Base-by-base conservation (phyloP, 2,329 filamentous ascomycete genomes). In the Trichophyton benhamiae region DNA sequence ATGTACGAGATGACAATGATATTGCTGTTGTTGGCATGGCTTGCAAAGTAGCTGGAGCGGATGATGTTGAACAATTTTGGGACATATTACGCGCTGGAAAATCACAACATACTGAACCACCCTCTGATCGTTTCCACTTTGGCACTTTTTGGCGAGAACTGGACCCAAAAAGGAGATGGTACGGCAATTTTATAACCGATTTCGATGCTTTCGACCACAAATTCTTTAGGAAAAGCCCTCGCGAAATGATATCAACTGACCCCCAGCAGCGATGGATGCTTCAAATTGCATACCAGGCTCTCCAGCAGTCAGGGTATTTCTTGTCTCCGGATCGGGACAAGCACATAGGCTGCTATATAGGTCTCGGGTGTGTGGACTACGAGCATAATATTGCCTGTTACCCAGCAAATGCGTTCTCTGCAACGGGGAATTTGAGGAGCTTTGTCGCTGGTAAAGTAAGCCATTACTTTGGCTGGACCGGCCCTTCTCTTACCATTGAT, bases 391-490 rank as follows among this genome's bases (percentile, higher is more conserved):
- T 33, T 60, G 58, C 42, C 15, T 59, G 44, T 25, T 57, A 62
- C 55, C 44, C 62, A 2, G 49, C 63, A 6, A 52, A 69, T 3
- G 62, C 67, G 9, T 58, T 60, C 7, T 61, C 55, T 15, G 65
- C 61, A 30, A 67, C 66, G 3, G 71, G 69, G 15, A 65, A 60
- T 48, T 63, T 61, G 5, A 57, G 38, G 13, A 61, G 66, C 20
- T 67, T 72, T 9, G 60, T 71, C 8, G 62, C 68, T 11, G 72
- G 71, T 48, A 62, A 70, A 0, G 36, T 74, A 9, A 70, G 67
- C 25, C 69, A 67, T 60, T 69, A 67, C 46, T 71, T 66, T 49
- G 68, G 69, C 55, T 59, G 68, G 17, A 57, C 63, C 5, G 72
- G 71, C 0, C 68, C 71, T 5, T 67, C 64, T 48, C 49, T 70